Base-by-base conservation (phyloP, 2,329 filamentous ascomycete species). In the Chaetomiaceae sp. region DNA sequence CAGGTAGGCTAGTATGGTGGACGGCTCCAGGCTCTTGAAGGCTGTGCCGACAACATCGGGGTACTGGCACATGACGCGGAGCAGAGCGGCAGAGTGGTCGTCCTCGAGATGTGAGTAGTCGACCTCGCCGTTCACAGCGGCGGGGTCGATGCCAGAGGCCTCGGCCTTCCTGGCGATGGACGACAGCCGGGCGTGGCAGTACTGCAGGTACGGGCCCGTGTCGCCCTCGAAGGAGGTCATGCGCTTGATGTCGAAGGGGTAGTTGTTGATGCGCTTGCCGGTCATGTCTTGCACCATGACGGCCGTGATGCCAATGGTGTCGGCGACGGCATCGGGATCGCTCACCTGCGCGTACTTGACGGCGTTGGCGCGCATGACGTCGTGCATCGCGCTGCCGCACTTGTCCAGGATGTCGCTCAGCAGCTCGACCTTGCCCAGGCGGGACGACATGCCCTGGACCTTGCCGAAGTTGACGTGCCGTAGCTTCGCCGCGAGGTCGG, bases 211-310 rank as follows among this genome's bases (percentile, higher is more conserved):
- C 12, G 83, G 81, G 1, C 84, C 84, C 0, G 84, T 87, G 61
- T 86, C 83, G 19, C 82, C 82, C 62, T 86, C 82, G 52, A 86
- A 86, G 3, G 80, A 83, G 1, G 77, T 82, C 84, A 88, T 88
- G 40, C 77, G 73, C 41, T 81, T 76, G 63, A 86, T 77, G 65
- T 86, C 79, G 64, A 88, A 88, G 36, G 73, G 71, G 65, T 85
- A 68, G 51, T 68, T 63, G 52, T 68, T 64, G 48, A 63, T 59
- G 37, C 58, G 46, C 71, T 85, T 86, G 57, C 81, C 81, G 56
- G 74, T 77, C 78, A 86, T 84, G 59, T 86, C 83, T 61, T 86
- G 82, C 2, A 86, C 81, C 77, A 86, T 84, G 60, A 87, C 80
- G 24, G 81, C 76, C 2, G 77, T 78, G 55, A 86, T 84, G 45